These are phyloP conservation scores for Stemphylium beticola DNA, from an alignment of 2,329 filamentous ascomycete species.

Conservation along the genomic window DNA sequence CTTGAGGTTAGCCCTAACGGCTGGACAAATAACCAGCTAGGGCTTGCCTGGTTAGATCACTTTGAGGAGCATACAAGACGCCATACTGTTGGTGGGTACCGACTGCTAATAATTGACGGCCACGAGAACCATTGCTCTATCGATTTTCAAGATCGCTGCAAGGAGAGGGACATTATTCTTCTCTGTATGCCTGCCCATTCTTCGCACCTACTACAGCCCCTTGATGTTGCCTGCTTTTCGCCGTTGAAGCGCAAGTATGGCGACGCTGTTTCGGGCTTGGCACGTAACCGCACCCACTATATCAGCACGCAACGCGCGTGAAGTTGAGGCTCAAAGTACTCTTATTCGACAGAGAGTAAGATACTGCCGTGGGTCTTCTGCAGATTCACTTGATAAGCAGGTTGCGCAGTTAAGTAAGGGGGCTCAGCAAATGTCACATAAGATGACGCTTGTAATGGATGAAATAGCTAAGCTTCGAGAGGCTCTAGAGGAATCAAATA, in stretches of 20 bases:
- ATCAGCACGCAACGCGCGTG: conserved; percentile 11
- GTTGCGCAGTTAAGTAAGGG: conserved; percentile 3
- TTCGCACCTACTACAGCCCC: conserved; percentile 49
- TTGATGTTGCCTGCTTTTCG: conserved; percentile 49
- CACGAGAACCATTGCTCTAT: conserved; percentile 45
- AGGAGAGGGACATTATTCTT: conserved; percentile 11
- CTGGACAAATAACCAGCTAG: background rate
- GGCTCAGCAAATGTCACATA: background rate
- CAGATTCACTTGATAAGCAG: conserved; percentile 8
- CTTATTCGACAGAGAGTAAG: conserved; percentile 11
- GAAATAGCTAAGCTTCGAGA: background rate
- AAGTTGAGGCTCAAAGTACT: conserved; percentile 11
- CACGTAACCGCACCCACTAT: no score
- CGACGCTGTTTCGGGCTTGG: no score
- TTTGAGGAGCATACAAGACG: background rate
- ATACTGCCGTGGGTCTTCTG: conserved; percentile 6
- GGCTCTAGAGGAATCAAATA: background rate
- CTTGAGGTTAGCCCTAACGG: background rate
- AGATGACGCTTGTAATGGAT: conserved; percentile 9
- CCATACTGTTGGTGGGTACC: conserved; percentile 19
- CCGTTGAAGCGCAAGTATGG: conserved; percentile 46
- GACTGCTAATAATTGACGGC: conserved; percentile 49
- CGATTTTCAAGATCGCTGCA: conserved; percentile 47
- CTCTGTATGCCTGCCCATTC: conserved; percentile 47
- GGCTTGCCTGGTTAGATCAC: background rate